Evolutionary conservation across 1,284 basidiomycete species (phyloP).

Genomic region (Exsudoporus floridanus): DNA sequence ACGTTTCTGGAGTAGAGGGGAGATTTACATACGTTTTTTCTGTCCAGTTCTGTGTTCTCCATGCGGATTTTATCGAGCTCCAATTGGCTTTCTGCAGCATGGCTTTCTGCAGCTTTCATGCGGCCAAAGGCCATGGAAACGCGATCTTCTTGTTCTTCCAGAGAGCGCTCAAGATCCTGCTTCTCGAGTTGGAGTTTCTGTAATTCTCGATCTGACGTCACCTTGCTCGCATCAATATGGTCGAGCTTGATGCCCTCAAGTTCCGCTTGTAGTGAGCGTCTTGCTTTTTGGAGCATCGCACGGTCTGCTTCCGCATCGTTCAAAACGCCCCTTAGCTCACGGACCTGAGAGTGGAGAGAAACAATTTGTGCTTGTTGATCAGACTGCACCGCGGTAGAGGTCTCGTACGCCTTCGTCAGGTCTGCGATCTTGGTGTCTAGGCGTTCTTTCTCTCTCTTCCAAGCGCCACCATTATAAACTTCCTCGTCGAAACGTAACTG

Average conservation of each 20-base stretch:
- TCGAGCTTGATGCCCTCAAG: conserved; percentile 79
- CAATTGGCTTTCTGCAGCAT: conserved; percentile 71
- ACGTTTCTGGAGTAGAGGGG: not conserved
- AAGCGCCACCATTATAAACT: conserved; percentile 71
- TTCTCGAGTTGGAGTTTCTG: conserved; percentile 76
- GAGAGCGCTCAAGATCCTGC: conserved; percentile 73
- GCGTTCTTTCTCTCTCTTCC: conserved; percentile 85
- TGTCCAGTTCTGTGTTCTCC: conserved; percentile 78
- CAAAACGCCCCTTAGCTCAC: conserved; percentile 75
- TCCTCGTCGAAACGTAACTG: conserved; percentile 77
- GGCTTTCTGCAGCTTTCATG: conserved; percentile 77
- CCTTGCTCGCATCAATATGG: conserved; percentile 65
- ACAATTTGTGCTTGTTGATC: conserved; percentile 85
- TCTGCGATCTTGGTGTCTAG: conserved; percentile 80
- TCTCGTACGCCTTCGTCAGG: conserved; percentile 75
- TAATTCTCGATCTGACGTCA: conserved; percentile 71
- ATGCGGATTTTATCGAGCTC: conserved; percentile 73
- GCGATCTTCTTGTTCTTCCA: conserved; percentile 77
- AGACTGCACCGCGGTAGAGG: conserved; percentile 67
- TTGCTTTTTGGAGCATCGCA: conserved; percentile 75
- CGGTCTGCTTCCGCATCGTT: conserved; percentile 85
- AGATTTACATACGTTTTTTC: conserved; percentile 61
- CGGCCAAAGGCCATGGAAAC: conserved; percentile 70
- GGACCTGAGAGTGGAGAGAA: conserved; percentile 78
- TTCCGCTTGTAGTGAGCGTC: conserved; percentile 77